Evolutionary conservation across 108 stramenopile species (phyloP).

Genomic region (Conticribra weissflogii): DNA sequence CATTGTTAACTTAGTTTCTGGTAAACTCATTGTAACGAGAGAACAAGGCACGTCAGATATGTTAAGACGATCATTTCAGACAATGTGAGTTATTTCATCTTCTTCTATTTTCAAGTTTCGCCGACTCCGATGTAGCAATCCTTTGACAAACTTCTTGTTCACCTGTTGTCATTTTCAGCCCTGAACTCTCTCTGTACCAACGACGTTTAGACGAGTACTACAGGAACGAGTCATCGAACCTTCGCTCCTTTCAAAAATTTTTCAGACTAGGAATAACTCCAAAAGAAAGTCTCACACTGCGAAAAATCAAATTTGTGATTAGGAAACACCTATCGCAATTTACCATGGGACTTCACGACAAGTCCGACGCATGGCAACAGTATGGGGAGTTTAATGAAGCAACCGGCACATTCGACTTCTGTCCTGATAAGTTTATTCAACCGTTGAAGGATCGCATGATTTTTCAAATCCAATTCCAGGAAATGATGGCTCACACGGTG

Average conservation of each 20-base stretch:
- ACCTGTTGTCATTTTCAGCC: not conserved
- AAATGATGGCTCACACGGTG: slow-evolving; percentile 56
- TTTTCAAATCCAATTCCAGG: slow-evolving; percentile 55
- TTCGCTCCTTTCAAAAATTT: slow-evolving; percentile 42
- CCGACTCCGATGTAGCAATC: too few relatives aligned
- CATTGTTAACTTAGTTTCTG: slow-evolving; percentile 47
- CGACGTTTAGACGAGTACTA: slow-evolving; percentile 34
- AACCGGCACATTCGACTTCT: slow-evolving; percentile 48
- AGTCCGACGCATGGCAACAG: slow-evolving; percentile 54
- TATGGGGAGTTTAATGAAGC: slow-evolving; percentile 52
- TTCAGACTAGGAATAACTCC: slow-evolving; percentile 35
- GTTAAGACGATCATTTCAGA: slow-evolving; percentile 42
- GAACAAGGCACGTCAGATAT: slow-evolving; percentile 50
- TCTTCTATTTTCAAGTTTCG: not conserved
- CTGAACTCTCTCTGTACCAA: slow-evolving; percentile 45
- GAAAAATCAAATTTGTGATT: slow-evolving; percentile 43
- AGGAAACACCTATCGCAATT: slow-evolving; percentile 37
- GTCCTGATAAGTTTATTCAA: slow-evolving; percentile 51
- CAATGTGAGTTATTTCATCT: slow-evolving; percentile 30
- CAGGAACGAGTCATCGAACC: slow-evolving; percentile 35
- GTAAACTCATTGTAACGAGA: slow-evolving; percentile 47
- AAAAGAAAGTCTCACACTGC: slow-evolving; percentile 47
- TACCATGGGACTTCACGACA: slow-evolving; percentile 33
- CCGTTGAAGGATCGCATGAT: slow-evolving; percentile 54
- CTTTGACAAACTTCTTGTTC: not conserved